These are phyloP conservation scores for Cladosporium oxysporum DNA, from an alignment of 2,329 filamentous ascomycete genomes.

Conservation along the genomic window DNA sequence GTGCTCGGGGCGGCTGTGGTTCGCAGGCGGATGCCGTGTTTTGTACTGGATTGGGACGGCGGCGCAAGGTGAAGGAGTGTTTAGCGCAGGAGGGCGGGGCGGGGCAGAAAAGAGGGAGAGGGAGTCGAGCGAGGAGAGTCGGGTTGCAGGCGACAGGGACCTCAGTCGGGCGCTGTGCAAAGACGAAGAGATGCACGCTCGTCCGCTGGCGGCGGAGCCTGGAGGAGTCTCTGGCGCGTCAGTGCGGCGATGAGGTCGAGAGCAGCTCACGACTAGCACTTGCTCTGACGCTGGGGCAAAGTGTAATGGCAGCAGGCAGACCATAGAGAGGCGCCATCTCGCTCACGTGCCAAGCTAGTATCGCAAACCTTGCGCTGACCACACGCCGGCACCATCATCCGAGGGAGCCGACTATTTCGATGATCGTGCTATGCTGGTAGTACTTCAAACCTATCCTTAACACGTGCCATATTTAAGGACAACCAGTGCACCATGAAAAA, in stretches of 20 bases:
- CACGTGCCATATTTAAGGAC: neutral
- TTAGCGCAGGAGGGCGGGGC: slow-evolving; percentile 6
- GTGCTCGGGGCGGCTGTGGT: slow-evolving; percentile 9
- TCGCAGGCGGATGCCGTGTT: neutral
- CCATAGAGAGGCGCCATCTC: neutral
- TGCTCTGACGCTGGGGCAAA: slow-evolving; percentile 5
- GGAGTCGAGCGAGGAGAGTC: neutral
- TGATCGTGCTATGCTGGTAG: neutral
- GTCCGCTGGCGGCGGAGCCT: neutral
- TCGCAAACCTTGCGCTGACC: neutral
- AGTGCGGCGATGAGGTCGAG: slow-evolving; percentile 9
- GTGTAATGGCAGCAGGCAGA: neutral
- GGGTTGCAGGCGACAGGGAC: neutral
- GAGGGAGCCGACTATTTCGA: neutral
- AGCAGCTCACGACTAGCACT: neutral
- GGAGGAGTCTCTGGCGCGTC: neutral
- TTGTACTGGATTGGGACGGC: neutral
- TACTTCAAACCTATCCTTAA: neutral
- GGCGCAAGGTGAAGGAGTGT: neutral
- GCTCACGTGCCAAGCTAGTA: slow-evolving; percentile 9
- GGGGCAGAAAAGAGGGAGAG: neutral
- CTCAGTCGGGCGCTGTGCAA: neutral
- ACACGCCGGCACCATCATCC: neutral
- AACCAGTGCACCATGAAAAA: neutral
- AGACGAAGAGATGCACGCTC: neutral